Base-by-base conservation (phyloP, 1,284 basidiomycete species). In the Ustilago esculenta region DNA sequence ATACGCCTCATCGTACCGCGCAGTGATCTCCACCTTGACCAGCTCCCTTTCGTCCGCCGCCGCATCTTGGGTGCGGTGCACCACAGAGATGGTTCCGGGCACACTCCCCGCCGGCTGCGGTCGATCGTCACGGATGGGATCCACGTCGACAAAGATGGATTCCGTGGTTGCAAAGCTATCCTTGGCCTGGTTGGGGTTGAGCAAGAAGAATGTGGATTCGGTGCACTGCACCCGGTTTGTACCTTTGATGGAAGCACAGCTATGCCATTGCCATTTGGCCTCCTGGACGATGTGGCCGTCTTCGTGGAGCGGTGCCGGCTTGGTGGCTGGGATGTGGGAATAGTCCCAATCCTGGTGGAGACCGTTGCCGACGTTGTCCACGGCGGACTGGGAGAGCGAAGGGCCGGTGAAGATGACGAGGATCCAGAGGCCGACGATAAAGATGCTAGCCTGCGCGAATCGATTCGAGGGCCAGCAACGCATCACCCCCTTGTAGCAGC, bases 381-480 rank as follows among this genome's bases (percentile, higher is more conserved):
- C 10, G 12, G 17, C 25, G 4, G 34, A n/a, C 15, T 46, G 50
- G 21, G 55, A 43, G 23, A 72, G 47, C 17, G 54, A 40, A 11
- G 64, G 65, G 5, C 65, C 59, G 11, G 70, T 73, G 48, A 76
- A 53, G 21, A 76, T 66, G 33, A 76, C 64, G n/a, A 76, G 47
- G 12, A 76, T 52, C 72, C 74, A 76, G 12, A 76, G 66, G 11
- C 65, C 65, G 7, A 74, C 34, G 54, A 76, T 66, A n/a, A 72
- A 74, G 24, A 71, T 35, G 33, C 73, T 75, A 2, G 68, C 73
- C 50, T 73, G 73, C 11, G 69, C 70, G 15, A 76, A 68, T 17
- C 75, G 58, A 39, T 72, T 75, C 10, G 64, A 48, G 11, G 75
- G 75, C 73, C 70, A 75, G 48, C 58, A 74, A n/a, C 60, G 53